Percentiles rank a stretch among this genome's conserved stretches.
These are phyloP conservation scores for Daldinia sp. DNA, from an alignment of 2,329 filamentous ascomycete genomes.

Conservation along the genomic window DNA sequence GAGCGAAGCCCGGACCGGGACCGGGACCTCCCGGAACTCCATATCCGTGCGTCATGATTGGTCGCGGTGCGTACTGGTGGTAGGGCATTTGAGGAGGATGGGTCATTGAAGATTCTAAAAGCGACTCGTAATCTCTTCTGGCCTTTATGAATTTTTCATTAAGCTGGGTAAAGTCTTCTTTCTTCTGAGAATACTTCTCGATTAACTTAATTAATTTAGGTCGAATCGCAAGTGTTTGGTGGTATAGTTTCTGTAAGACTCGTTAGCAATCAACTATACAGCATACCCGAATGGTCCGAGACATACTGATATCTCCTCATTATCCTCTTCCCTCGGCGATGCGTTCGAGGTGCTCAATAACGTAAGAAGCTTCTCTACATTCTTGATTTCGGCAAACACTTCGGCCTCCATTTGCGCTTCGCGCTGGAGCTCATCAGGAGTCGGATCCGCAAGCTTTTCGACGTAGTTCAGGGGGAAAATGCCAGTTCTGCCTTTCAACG, in stretches of 20 bases:
- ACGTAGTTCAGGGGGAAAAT: slow-evolving; percentile 99
- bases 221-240: slow-evolving; percentile 92
- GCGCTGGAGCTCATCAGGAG: slow-evolving; percentile 90
- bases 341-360: slow-evolving; percentile 88
- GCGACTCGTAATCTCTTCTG: slow-evolving; percentile 91
- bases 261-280: slow-evolving; percentile 50
- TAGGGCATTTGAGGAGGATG: slow-evolving; percentile 87
- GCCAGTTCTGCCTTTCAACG: slow-evolving; percentile 91
- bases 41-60: slow-evolving; percentile 62
- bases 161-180: slow-evolving; percentile 97
- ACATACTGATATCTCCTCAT: slow-evolving; percentile 91
- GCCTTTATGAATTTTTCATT: slow-evolving; percentile 99
- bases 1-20: slow-evolving; percentile 54
- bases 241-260: slow-evolving; percentile 75
- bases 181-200: slow-evolving; percentile 99
- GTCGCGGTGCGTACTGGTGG: slow-evolving; percentile 73
- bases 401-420: slow-evolving; percentile 94
- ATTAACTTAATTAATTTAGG: slow-evolving; percentile 98
- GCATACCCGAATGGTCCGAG: background rate
- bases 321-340: slow-evolving; percentile 86
- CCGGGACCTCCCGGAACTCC: slow-evolving; percentile 52
- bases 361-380: slow-evolving; percentile 79
- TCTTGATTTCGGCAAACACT: slow-evolving; percentile 74
- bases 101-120: slow-evolving; percentile 97
- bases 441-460: slow-evolving; percentile 95